Percentiles rank a stretch among this genome's conserved stretches.
Evolutionary conservation across 768 basidiomycete genomes (phyloP).

Genomic region (Pulveroboletus ravenelii): DNA sequence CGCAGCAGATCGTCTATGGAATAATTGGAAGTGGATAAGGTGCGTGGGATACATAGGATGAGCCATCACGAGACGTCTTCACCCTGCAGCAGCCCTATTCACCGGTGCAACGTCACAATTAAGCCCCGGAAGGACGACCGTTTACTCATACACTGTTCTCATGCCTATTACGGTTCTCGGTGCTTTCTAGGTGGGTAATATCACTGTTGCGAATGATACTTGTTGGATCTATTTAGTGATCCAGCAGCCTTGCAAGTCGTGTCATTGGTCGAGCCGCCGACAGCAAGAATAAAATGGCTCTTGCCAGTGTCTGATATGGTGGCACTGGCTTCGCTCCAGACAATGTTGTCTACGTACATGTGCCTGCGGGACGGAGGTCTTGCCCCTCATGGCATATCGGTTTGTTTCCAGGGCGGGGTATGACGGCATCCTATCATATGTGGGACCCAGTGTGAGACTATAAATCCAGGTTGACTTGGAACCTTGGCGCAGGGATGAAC

Average conservation of each 20-base stretch:
- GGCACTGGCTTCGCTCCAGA: not conserved
- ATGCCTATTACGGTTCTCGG: not conserved
- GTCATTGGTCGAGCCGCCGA: not conserved
- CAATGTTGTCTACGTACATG: not conserved
- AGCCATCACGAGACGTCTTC: too few relatives aligned
- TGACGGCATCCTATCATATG: slow-evolving; percentile 1
- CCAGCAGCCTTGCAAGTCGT: not conserved
- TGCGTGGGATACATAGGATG: too few relatives aligned
- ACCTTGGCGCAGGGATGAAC: slow-evolving; percentile 1
- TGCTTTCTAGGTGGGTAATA: not conserved
- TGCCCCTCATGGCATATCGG: not conserved
- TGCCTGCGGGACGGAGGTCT: not conserved
- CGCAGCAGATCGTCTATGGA: too few relatives aligned
- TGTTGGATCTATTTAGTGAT: not conserved
- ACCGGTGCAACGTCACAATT: too few relatives aligned
- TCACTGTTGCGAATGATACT: not conserved
- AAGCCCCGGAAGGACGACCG: not conserved
- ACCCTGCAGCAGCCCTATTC: not conserved
- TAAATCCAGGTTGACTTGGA: not conserved
- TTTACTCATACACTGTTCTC: not conserved
- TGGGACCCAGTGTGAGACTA: not conserved
- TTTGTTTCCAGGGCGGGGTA: not conserved
- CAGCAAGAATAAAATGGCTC: not conserved
- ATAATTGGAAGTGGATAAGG: too few relatives aligned
- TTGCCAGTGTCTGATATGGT: not conserved